Conservation (phyloP, 495 filamentous ascomycete genomes). For the Stereocaulon alpinum region DNA sequence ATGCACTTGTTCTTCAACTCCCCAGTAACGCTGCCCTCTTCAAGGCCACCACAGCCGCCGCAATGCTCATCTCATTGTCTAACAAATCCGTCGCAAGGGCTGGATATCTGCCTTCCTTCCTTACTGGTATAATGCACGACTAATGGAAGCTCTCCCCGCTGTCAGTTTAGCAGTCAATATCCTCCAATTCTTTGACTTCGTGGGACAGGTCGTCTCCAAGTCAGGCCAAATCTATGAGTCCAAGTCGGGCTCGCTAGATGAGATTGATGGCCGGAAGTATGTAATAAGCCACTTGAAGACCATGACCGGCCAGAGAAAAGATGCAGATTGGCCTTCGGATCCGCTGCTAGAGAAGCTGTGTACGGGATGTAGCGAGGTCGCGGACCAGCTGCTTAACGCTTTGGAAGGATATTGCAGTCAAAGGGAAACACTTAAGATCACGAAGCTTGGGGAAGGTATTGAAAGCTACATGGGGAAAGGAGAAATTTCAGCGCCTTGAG, state of each 20-base stretch:
- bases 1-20: no score
- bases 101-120: neutral
- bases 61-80: neutral
- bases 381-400: neutral
- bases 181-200: neutral
- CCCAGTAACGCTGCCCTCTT: no score
- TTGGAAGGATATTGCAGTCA: neutral
- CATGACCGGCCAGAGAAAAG: neutral
- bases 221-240: neutral
- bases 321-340: neutral
- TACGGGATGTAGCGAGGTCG: neutral
- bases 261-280: neutral
- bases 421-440: neutral
- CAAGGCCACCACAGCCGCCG: no score
- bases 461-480: neutral
- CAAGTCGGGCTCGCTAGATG: neutral
- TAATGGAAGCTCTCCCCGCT: neutral
- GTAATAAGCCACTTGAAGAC: neutral
- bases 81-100: neutral
- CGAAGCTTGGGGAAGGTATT: neutral
- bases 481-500: neutral
- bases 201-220: neutral
- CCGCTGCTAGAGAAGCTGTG: neutral
- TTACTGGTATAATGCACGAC: neutral
- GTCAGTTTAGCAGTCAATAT: conserved; percentile 3